phyloP scores from a whole-genome alignment of 441 rosid genomes.

The Isatis lusitanica region DNA sequence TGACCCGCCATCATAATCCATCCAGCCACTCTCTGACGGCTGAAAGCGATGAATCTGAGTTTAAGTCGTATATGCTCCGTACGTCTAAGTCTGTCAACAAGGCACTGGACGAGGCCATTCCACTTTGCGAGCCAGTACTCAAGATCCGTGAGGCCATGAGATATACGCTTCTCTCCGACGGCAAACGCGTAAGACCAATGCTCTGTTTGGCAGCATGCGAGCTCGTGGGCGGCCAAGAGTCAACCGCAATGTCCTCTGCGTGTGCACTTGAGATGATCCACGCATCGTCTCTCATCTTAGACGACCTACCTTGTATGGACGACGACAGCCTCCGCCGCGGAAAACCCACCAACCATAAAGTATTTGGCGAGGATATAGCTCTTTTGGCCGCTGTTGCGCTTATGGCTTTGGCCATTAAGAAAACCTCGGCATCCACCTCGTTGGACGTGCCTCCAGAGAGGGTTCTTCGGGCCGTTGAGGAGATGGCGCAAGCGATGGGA shows the following conservation, averaged over 20 bases:
- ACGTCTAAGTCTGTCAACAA: constrained; percentile 35
- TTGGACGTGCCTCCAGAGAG: constrained; percentile 6
- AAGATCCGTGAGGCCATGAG: constrained; percentile 45
- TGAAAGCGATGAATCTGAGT: background rate
- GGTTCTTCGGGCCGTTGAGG: constrained; percentile 31
- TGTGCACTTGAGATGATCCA: constrained; percentile 55
- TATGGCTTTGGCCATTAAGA: constrained; percentile 40
- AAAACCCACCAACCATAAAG: constrained; percentile 49
- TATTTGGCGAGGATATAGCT: constrained; percentile 42
- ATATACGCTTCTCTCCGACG: constrained; percentile 48
- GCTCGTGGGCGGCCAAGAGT: constrained; percentile 49
- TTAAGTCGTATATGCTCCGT: constrained; percentile 26
- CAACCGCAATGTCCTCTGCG: constrained; percentile 31
- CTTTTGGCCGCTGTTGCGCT: constrained; percentile 42
- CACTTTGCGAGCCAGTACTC: constrained; percentile 14
- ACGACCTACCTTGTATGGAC: constrained; percentile 60
- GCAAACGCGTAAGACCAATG: constrained; percentile 38
- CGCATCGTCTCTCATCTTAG: constrained; percentile 47
- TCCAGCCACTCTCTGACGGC: background rate
- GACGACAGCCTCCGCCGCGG: constrained; percentile 46
- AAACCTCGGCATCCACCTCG: background rate
- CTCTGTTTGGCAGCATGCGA: constrained; percentile 48
- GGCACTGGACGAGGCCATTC: constrained; percentile 40
- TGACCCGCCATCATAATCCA: background rate
- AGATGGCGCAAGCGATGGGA: constrained; percentile 41